phyloP scores from a whole-genome alignment of 768 basidiomycete species.

The Lactifluus piperatus region DNA sequence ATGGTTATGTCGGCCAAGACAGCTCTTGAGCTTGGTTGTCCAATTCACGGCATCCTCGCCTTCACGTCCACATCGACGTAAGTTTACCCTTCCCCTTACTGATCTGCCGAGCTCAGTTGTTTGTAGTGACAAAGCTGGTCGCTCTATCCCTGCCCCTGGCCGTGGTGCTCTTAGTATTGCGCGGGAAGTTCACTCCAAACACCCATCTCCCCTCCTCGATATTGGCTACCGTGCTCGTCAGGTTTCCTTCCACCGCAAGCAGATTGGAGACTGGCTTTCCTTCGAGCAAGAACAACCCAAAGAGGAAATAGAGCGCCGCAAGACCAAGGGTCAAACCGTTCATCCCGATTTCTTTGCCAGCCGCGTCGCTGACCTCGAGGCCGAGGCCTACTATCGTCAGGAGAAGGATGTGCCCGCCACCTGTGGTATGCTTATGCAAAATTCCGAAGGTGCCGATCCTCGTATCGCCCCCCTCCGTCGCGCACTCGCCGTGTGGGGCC shows the following conservation, averaged over 20 bases:
- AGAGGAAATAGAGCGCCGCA: slow-evolving; percentile 61
- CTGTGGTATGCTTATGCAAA: slow-evolving; percentile 74
- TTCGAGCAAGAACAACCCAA: slow-evolving; percentile 83
- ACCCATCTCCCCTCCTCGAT: slow-evolving; percentile 73
- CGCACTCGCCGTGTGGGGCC: slow-evolving; percentile 93
- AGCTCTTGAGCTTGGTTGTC: slow-evolving; percentile 87
- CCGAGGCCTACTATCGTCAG: slow-evolving; percentile 77
- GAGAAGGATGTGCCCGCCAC: slow-evolving; percentile 89
- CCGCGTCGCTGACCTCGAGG: slow-evolving; percentile 78
- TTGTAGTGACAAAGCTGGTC: slow-evolving; percentile 90
- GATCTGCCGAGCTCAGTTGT: neutral
- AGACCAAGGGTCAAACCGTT: slow-evolving; percentile 39
- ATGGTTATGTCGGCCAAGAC: slow-evolving; percentile 96
- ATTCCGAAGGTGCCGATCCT: slow-evolving; percentile 64
- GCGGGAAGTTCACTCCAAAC: slow-evolving; percentile 71
- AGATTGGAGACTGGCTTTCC: slow-evolving; percentile 89
- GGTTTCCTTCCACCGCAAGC: slow-evolving; percentile 88
- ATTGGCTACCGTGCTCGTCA: slow-evolving; percentile 88
- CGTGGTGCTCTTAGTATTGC: slow-evolving; percentile 87
- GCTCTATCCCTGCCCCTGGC: slow-evolving; percentile 95
- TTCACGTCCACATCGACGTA: slow-evolving; percentile 96
- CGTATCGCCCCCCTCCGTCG: slow-evolving; percentile 87
- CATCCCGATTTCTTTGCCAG: slow-evolving; percentile 66
- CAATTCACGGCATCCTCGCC: slow-evolving; percentile 87
- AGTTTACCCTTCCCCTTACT: slow-evolving; percentile 26